phyloP scores from a whole-genome alignment of 208 protist genomes.

The Crithidia sp. region DNA sequence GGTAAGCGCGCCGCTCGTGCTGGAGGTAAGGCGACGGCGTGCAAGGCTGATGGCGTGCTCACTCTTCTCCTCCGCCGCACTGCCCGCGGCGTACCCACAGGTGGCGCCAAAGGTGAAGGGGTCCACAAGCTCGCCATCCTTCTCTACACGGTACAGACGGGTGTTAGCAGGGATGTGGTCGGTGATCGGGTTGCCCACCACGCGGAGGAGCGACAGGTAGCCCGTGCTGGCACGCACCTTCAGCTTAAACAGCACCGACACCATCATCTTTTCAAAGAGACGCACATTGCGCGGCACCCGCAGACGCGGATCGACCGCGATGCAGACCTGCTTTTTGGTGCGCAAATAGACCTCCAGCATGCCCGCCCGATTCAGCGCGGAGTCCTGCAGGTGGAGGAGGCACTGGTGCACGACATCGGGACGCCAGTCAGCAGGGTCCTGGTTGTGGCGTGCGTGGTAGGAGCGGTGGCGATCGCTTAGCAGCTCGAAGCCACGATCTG shows the following conservation, averaged over 20 bases:
- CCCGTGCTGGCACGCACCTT: conserved; percentile 93
- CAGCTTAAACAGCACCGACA: conserved; percentile 98
- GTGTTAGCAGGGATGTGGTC: conserved; percentile 96
- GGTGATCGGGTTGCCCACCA: conserved; percentile 98
- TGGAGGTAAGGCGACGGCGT: conserved; percentile 35
- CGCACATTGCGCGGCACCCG: conserved; percentile 98
- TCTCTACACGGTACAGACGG: conserved; percentile 79
- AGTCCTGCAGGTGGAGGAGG: conserved; percentile 98
- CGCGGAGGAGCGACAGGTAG: conserved; percentile 95
- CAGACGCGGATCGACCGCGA: conserved; percentile 97
- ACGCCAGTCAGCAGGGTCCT: conserved; percentile 94
- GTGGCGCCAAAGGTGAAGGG: conserved; percentile 61
- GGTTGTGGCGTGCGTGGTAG: conserved; percentile 94
- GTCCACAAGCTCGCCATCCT: conserved; percentile 81
- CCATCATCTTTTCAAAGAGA: conserved; percentile 99
- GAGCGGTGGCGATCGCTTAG: conserved; percentile 97
- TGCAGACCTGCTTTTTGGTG: conserved; percentile 95
- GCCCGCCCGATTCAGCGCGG: conserved; percentile 98
- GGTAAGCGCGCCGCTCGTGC: conserved; percentile 22
- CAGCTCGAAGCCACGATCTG: conserved; percentile 95
- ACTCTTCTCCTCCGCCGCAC: conserved; percentile 17
- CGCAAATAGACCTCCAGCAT: conserved; percentile 97
- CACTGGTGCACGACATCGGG: conserved; percentile 99
- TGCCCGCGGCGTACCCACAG: conserved; percentile 38
- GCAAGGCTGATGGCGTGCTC: conserved; percentile 32